Evolutionary conservation across 148 eudicot species (phyloP), one percentile per base, ranked within the genome.

Genomic region (Cornus kousa): DNA sequence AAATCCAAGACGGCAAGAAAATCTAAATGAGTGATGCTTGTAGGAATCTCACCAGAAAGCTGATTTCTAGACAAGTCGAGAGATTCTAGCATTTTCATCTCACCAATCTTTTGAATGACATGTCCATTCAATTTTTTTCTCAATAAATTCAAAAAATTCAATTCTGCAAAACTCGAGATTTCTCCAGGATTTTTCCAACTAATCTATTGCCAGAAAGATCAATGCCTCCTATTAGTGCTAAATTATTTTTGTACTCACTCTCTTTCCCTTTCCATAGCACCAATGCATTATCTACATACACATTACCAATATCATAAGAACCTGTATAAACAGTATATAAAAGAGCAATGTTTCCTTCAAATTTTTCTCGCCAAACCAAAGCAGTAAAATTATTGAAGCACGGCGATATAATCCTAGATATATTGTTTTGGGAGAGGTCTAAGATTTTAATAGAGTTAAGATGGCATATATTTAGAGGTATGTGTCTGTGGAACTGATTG

Each of bases 131-230:
- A 70, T 35, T 67, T 10, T 50, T 88, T 88, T 43, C 83, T 83
- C 46, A 88, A 85, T 14, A 88, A 71, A 43, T 88, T 86, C 23
- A 88, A 53, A 37, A 74, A 74, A 33, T 77, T 53, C 16, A 88
- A 39, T 40, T 64, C 73, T 35, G 11, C 62, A 5, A 85, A 60
- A 60, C 71, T 71, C 22, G 82, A 71, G 31, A 88, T 4, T 73
- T 80, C 83, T 22, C 4, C 6, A 0, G 88, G 88, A 87, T 79
- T 71, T 71, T 76, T 3, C 86, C 90, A 0, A 5, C 68, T 28
- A 84, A 77, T 20, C 28, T 64, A 73, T 85, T 85, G 59, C 81
- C 73, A 7, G 88, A 87, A 48, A 85, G 81, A 79, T 87, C 83
- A 33, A 87, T 83, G 82, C 72, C 64, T 48, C 79, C 85, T 64